A percentile compares a stretch with the other conserved stretches of the same genome.
These are phyloP conservation scores for Diophrys sp. DNA, from an alignment of 73 alveolate species.

Conservation along the genomic window DNA sequence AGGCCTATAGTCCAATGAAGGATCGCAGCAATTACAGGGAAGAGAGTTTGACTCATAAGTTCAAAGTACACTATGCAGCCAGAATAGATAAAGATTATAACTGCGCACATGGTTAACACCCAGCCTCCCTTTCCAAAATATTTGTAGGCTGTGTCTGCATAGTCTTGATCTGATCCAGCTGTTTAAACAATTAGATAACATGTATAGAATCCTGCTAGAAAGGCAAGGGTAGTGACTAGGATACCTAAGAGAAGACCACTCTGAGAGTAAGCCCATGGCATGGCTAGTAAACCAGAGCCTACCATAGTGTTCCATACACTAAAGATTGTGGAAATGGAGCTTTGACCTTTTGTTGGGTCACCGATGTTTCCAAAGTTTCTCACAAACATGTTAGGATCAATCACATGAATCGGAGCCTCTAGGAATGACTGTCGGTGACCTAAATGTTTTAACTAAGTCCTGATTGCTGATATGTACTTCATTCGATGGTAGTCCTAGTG, in stretches of 20 bases:
- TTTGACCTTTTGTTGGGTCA: conserved; percentile 7
- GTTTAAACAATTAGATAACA: conserved; percentile 54
- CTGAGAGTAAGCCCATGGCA: conserved; percentile 62
- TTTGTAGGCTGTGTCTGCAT: conserved; percentile 52
- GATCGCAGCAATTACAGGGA: conserved; percentile 61
- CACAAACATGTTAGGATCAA: conserved; percentile 14
- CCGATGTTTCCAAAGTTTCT: background rate
- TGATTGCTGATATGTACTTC: conserved; percentile 37
- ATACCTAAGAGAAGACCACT: conserved; percentile 67
- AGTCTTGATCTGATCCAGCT: conserved; percentile 73
- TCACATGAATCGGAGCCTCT: conserved; percentile 33
- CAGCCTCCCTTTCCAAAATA: conserved; percentile 70
- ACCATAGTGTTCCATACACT: conserved; percentile 76
- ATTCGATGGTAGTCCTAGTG: conserved; percentile 28
- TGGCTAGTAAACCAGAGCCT: conserved; percentile 57
- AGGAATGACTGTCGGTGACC: conserved; percentile 23
- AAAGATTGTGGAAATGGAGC: conserved; percentile 49
- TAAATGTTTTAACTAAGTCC: conserved; percentile 17
- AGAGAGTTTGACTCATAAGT: conserved; percentile 68
- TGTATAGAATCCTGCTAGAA: conserved; percentile 65
- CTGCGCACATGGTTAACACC: conserved; percentile 46
- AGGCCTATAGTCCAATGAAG: conserved; percentile 10
- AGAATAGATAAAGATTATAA: conserved; percentile 47
- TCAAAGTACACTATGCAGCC: conserved; percentile 67
- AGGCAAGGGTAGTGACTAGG: conserved; percentile 36